Percentiles rank a stretch among this genome's conserved stretches.
phyloP scores from a whole-genome alignment of 176 grass and related monocot genomes.

The Elymus sibiricus region DNA sequence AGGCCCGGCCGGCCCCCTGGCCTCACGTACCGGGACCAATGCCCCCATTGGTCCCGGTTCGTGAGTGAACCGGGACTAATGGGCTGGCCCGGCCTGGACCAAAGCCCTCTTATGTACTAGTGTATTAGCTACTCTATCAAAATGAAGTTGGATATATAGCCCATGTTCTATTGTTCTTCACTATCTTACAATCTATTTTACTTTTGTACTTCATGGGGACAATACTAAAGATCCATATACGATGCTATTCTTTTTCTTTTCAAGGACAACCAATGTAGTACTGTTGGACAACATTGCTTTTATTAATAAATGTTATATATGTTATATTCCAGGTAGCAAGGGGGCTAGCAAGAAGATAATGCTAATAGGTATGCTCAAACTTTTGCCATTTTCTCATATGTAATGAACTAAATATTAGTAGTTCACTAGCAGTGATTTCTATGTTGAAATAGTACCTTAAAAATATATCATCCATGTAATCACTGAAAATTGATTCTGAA shows the following conservation, averaged over 20 bases:
- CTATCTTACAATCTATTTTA: background rate
- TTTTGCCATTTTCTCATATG: background rate
- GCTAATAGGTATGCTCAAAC: background rate
- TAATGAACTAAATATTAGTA: background rate
- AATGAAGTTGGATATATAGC: background rate
- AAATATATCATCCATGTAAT: background rate
- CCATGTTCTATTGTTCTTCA: background rate
- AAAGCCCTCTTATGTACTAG: no score
- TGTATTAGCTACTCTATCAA: background rate
- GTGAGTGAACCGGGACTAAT: no score
- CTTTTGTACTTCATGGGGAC: background rate
- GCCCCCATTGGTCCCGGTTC: no score
- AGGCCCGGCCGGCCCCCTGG: no score
- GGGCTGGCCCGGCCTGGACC: no score
- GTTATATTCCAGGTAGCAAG: background rate
- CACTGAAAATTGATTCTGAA: background rate
- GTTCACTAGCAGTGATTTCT: background rate
- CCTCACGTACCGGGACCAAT: no score
- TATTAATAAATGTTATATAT: background rate
- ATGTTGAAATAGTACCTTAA: background rate
- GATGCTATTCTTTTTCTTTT: background rate
- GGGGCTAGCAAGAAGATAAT: background rate
- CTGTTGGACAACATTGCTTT: background rate
- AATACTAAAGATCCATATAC: background rate
- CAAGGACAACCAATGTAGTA: background rate